Base-by-base conservation (phyloP, 768 basidiomycete species). In the Trametes cubensis region DNA sequence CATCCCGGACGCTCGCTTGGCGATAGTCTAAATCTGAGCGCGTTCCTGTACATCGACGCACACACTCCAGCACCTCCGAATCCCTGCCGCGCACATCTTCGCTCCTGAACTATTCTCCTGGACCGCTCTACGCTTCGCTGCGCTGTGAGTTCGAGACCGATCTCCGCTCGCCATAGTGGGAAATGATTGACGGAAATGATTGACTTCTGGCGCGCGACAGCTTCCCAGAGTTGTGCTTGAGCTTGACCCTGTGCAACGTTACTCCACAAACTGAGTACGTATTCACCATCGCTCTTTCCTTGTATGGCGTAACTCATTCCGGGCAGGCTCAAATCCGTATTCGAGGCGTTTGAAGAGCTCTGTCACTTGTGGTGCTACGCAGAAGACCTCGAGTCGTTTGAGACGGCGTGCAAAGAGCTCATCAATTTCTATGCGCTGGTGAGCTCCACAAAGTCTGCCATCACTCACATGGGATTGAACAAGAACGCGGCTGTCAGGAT, bases 81-180 rank as follows among this genome's bases (percentile, higher is more conserved):
- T 92, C 15, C 85, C 90, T 7, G 81, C 88, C 0, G 80, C 84
- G 48, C 91, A 93, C 70, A 77, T 93, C 38, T 80, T 92, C 52
- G 88, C 88, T 11, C 76, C 86, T n/a, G 89, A 90, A 64, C 70
- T 85, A 34, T 81, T 85, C 26, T 78, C 83, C 6, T 82, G 79
- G 67, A 78, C 80, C 60, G 88, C 85, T 8, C 72, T 89, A 42
- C 81, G 89, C 38, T 84, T 93, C 66, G 80, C 88, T 2, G 73
- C 82, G 2, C 65, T 92, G 90, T 90, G 64, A 62, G 89, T 63
- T 11, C 25, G 23, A 21, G 34, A 18, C 39, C 58, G 51, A 40
- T 61, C 45, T 34, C 41, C 44, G 26, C 52, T 38, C 21, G 20
- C 48, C 41, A 8, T 52, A 26, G 23, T 13, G 25, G 48, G 41